Evolutionary conservation across 208 protist species (phyloP).

Genomic region (Naegleria fowleri): DNA sequence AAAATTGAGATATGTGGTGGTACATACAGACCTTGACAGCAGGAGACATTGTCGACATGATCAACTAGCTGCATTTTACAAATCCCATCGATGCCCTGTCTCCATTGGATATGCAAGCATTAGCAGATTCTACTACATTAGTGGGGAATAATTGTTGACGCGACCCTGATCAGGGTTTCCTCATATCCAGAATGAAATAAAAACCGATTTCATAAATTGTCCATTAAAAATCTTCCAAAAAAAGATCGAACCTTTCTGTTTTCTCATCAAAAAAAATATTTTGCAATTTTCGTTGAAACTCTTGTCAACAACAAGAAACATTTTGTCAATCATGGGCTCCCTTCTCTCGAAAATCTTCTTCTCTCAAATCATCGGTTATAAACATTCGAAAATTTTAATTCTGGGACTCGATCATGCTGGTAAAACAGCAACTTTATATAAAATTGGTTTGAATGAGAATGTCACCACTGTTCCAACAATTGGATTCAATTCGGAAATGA

Average conservation of each 20-base stretch:
- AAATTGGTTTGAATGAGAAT: constrained; percentile 84
- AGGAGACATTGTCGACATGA: background rate
- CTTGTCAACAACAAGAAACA: too few relatives aligned
- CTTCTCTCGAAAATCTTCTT: background rate
- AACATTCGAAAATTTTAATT: constrained; percentile 93
- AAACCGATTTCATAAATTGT: too few relatives aligned
- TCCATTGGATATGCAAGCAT: background rate
- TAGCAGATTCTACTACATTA: background rate
- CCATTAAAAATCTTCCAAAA: too few relatives aligned
- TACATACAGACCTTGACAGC: background rate
- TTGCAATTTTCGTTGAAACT: too few relatives aligned
- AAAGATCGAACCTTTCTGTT: too few relatives aligned
- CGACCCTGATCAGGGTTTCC: too few relatives aligned
- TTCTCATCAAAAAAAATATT: too few relatives aligned
- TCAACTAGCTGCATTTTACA: background rate
- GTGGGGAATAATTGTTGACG: background rate
- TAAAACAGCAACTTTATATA: constrained; percentile 92
- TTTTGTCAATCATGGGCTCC: too few relatives aligned
- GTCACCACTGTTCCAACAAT: constrained; percentile 92
- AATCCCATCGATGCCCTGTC: background rate
- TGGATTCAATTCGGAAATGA: constrained; percentile 92
- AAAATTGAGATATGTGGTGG: background rate
- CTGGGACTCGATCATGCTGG: constrained; percentile 88
- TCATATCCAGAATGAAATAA: too few relatives aligned
- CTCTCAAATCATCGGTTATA: constrained; percentile 31